These are phyloP conservation scores for Hypoxylon sp. DNA, from an alignment of 2,329 filamentous ascomycete genomes.

Conservation along the genomic window DNA sequence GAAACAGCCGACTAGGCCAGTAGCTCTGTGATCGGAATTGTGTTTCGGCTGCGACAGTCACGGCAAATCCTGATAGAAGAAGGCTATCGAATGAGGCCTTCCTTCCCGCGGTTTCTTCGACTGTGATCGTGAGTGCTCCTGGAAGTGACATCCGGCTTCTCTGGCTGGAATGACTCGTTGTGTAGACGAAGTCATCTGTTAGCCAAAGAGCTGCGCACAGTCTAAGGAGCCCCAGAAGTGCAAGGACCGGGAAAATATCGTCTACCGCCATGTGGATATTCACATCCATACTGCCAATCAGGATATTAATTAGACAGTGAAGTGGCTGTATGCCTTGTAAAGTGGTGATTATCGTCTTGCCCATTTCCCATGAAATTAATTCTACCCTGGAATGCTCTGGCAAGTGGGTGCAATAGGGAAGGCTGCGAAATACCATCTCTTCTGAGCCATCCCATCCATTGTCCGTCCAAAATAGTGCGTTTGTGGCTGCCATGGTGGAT, in stretches of 20 bases:
- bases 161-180: conserved; percentile 1
- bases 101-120: neutral
- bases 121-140: neutral
- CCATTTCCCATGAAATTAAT: conserved; percentile 30
- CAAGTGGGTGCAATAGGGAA: conserved; percentile 36
- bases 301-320: conserved; percentile 11
- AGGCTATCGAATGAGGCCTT: conserved; percentile 27
- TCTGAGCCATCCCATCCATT: conserved; percentile 56
- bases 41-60: neutral
- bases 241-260: conserved; percentile 42
- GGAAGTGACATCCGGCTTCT: neutral
- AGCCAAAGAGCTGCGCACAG: conserved; percentile 45
- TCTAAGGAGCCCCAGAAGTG: conserved; percentile 43
- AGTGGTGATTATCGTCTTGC: conserved; percentile 42
- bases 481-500: conserved; percentile 53
- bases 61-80: conserved; percentile 1
- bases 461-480: conserved; percentile 56
- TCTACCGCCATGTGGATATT: conserved; percentile 21
- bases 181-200: conserved; percentile 36
- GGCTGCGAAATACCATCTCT: conserved; percentile 43
- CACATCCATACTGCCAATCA: conserved; percentile 10
- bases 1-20: conserved; percentile 19
- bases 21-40: conserved; percentile 12
- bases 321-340: conserved; percentile 26
- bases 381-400: conserved; percentile 34